These are phyloP conservation scores for Acacia confusa DNA, from an alignment of 306 rosid species.

Conservation along the genomic window DNA sequence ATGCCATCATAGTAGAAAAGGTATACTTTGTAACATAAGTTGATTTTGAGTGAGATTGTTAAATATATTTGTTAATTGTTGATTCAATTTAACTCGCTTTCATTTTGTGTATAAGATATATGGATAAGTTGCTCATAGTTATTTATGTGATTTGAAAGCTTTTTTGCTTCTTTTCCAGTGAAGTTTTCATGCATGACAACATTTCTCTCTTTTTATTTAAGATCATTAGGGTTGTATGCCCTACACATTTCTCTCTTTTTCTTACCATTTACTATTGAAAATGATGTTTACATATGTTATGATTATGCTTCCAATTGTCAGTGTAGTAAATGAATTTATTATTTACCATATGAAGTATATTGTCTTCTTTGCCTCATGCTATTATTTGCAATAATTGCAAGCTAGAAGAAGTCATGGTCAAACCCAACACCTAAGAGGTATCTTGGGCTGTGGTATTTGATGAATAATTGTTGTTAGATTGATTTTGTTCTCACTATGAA, in stretches of 20 bases:
- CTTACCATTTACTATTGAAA: slow-evolving; percentile 37
- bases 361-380: too few relatives aligned
- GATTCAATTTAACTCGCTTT: background rate
- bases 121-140: slow-evolving; percentile 43
- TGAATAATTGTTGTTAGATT: too few relatives aligned
- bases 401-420: slow-evolving; percentile 88
- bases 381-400: slow-evolving; percentile 39
- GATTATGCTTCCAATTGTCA: background rate
- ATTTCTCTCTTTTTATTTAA: slow-evolving; percentile 16
- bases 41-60: background rate
- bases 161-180: slow-evolving; percentile 76
- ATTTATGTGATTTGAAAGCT: slow-evolving; percentile 52
- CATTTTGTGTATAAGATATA: slow-evolving; percentile 14
- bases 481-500: too few relatives aligned
- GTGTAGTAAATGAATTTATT: background rate
- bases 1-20: slow-evolving; percentile 84
- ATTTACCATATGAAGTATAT: background rate
- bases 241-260: slow-evolving; percentile 93
- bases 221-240: slow-evolving; percentile 42
- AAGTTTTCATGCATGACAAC: slow-evolving; percentile 84
- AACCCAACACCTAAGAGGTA: slow-evolving; percentile 87
- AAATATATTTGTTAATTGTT: background rate
- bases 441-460: slow-evolving; percentile 49
- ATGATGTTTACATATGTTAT: slow-evolving; percentile 3
- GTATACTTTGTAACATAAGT: slow-evolving; percentile 35